Conservation (phyloP, 2,329 filamentous ascomycete species). For the Raffaelea albimanens region DNA sequence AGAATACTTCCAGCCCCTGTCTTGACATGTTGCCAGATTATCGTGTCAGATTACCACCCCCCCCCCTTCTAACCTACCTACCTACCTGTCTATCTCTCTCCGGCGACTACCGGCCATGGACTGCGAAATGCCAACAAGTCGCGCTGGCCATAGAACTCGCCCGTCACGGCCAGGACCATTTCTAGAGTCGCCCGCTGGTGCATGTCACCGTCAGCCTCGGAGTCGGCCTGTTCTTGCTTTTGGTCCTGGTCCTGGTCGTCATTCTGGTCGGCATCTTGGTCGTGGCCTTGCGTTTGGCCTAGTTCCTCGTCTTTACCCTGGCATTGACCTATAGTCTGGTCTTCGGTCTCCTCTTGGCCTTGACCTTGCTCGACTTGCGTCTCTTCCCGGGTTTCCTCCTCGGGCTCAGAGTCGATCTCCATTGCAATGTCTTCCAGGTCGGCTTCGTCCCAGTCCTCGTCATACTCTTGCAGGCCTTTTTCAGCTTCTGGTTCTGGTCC, state of each 20-base stretch:
- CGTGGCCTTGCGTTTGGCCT: constrained; percentile 14
- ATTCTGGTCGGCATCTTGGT: constrained; percentile 1
- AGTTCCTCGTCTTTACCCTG: constrained; percentile 17
- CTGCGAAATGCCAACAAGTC: constrained; percentile 72
- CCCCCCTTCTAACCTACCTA: too few species aligned
- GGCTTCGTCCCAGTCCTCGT: constrained; percentile 18
- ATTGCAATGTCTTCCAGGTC: constrained; percentile 3
- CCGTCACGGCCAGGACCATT: constrained; percentile 83
- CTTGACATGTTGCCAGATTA: too few species aligned
- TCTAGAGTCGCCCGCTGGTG: constrained; percentile 67
- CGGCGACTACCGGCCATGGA: constrained; percentile 25
- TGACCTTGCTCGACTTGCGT: background rate
- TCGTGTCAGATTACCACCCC: too few species aligned
- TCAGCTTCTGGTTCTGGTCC: constrained; percentile 25
- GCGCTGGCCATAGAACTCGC: constrained; percentile 81
- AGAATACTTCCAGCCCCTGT: too few species aligned
- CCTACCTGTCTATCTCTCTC: too few species aligned
- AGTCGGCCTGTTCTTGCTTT: too few species aligned
- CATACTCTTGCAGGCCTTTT: constrained; percentile 6
- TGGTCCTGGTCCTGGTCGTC: constrained; percentile 11
- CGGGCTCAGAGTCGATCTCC: constrained; percentile 3
- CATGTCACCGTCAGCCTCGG: constrained; percentile 26
- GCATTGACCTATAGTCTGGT: background rate
- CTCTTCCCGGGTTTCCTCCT: background rate
- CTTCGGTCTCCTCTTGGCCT: background rate